Percentiles rank a stretch among this genome's conserved stretches.
phyloP scores from a whole-genome alignment of 495 filamentous ascomycete genomes.

The Pyrenopolyporus hunteri region DNA sequence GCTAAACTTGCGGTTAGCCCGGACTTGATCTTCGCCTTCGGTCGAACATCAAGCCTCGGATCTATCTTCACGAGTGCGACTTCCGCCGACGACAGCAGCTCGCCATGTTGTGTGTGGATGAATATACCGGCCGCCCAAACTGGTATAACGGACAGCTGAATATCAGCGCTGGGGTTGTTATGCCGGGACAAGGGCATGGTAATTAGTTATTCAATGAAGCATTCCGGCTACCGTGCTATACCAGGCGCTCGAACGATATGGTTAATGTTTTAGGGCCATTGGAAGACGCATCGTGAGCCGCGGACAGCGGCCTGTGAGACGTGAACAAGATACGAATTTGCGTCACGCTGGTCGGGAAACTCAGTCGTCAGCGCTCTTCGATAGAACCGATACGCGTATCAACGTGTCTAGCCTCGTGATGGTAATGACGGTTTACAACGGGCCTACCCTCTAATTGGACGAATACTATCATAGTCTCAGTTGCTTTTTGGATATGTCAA shows the following conservation, averaged over 20 bases:
- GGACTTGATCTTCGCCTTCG: conserved; percentile 2
- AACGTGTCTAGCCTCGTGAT: too few relatives aligned
- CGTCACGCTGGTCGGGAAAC: too few relatives aligned
- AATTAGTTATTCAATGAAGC: conserved; percentile 30
- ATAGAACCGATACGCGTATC: too few relatives aligned
- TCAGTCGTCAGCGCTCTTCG: too few relatives aligned
- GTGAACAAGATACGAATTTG: too few relatives aligned
- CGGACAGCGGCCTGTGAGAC: too few relatives aligned
- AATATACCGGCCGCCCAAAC: conserved; percentile 3
- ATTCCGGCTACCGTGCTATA: conserved; percentile 8
- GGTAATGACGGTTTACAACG: too few relatives aligned
- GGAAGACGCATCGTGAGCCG: not conserved
- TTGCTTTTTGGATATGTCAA: too few relatives aligned
- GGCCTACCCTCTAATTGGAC: too few relatives aligned
- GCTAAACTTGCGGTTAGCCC: not conserved
- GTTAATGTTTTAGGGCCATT: not conserved
- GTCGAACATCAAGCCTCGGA: not conserved
- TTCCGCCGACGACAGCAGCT: not conserved
- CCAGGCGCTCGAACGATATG: not conserved
- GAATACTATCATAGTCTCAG: too few relatives aligned
- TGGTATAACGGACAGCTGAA: conserved; percentile 28
- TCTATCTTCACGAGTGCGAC: not conserved
- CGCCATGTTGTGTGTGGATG: conserved; percentile 2
- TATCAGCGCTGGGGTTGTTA: conserved; percentile 12
- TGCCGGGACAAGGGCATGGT: conserved; percentile 9